Evolutionary conservation across 805 yeast genomes (phyloP).

Genomic region (Saccharomycopsis lassenensis): DNA sequence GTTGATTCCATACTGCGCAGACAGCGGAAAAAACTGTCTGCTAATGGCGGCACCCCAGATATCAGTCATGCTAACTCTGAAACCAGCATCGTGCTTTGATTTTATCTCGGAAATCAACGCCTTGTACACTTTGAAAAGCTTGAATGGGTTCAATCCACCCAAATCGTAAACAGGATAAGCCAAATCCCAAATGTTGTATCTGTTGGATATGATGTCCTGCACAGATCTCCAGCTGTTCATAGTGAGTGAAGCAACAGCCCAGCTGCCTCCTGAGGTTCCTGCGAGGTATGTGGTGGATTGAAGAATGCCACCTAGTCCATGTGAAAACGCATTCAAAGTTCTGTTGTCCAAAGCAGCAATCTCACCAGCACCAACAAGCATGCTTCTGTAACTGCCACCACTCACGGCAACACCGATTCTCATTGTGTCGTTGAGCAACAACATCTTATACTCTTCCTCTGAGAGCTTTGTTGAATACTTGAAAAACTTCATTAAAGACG

Average conservation of each 20-base stretch:
- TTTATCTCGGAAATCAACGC: constrained; percentile 31
- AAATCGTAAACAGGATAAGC: constrained; percentile 47
- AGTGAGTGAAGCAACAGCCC: constrained; percentile 62
- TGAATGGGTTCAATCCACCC: constrained; percentile 37
- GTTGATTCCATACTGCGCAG: constrained; percentile 39
- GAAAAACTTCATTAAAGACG: constrained; percentile 36
- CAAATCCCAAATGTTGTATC: constrained; percentile 50
- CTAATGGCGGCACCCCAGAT: constrained; percentile 57
- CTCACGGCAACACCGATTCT: constrained; percentile 52
- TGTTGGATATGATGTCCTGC: constrained; percentile 39
- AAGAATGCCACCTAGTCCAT: constrained; percentile 62
- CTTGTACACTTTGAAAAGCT: constrained; percentile 28
- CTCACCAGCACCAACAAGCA: constrained; percentile 78
- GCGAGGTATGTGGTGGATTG: constrained; percentile 61
- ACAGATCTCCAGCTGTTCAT: constrained; percentile 66
- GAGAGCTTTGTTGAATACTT: constrained; percentile 23
- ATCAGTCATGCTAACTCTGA: constrained; percentile 43
- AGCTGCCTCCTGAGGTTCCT: constrained; percentile 81
- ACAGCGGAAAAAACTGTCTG: constrained; percentile 46
- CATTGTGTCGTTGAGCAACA: constrained; percentile 24
- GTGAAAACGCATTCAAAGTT: constrained; percentile 40
- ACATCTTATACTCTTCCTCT: constrained; percentile 24
- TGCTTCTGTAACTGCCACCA: constrained; percentile 89
- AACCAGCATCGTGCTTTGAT: constrained; percentile 42
- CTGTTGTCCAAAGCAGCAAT: constrained; percentile 69